Percentiles rank a stretch among this genome's conserved stretches.
phyloP scores from a whole-genome alignment of 352 stramenopile species.

The Albugo candida region DNA sequence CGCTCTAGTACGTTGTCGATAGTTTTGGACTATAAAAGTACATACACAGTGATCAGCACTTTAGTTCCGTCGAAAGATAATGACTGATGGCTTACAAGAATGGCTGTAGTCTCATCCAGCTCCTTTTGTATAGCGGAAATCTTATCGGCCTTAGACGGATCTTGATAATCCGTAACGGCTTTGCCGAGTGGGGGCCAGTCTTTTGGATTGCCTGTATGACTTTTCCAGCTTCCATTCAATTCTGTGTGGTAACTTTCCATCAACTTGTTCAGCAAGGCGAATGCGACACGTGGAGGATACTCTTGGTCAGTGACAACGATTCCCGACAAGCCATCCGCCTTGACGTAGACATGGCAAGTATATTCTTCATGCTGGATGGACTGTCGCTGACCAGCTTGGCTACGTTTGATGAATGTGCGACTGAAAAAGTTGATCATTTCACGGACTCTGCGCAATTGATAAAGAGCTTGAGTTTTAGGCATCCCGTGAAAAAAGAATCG shows the following conservation, averaged over 20 bases:
- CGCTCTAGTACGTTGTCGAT: constrained; percentile 98
- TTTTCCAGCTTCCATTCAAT: constrained; percentile 37
- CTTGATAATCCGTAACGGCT: constrained; percentile 93
- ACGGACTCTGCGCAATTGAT: constrained; percentile 54
- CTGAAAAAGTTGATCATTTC: constrained; percentile 99
- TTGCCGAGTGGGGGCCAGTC: constrained; percentile 82
- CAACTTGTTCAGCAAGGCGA: constrained; percentile 91
- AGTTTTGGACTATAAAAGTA: constrained; percentile 82
- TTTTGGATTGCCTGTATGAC: constrained; percentile 38
- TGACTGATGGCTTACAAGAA: constrained; percentile 49
- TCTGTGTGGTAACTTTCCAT: constrained; percentile 90
- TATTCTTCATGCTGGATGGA: constrained; percentile 98
- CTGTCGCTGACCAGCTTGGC: constrained; percentile 89
- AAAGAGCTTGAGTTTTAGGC: not conserved
- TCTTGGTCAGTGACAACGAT: constrained; percentile 95
- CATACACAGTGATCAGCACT: constrained; percentile 5
- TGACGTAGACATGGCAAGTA: constrained; percentile 96
- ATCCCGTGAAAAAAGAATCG: not conserved
- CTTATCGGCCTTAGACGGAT: constrained; percentile 97
- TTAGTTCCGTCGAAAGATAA: not conserved
- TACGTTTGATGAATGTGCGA: constrained; percentile 97
- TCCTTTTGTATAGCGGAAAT: constrained; percentile 99
- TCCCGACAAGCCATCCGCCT: constrained; percentile 89
- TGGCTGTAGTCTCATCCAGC: constrained; percentile 96
- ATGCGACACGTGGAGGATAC: constrained; percentile 96